Conservation (phyloP, 2,329 filamentous ascomycete species). For the Alternaria brassicicola region DNA sequence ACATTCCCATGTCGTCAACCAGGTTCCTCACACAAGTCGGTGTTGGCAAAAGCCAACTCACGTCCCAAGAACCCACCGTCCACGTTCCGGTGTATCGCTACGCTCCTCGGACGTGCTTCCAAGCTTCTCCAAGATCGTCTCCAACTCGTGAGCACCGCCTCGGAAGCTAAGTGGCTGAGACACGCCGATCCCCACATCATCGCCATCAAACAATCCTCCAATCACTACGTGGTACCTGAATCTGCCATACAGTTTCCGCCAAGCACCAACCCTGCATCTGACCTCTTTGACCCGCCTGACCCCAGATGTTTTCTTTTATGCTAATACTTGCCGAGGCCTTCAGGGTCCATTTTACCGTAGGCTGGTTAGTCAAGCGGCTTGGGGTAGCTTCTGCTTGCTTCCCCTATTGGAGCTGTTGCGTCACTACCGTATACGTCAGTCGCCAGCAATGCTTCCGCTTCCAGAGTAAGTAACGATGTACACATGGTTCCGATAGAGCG, state of each 20-base stretch:
- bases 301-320: constrained; percentile 6
- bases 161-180: constrained; percentile 26
- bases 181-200: constrained; percentile 42
- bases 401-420: constrained; percentile 22
- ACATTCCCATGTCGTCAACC: not conserved
- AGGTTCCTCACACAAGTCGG: not conserved
- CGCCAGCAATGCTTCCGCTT: constrained; percentile 12
- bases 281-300: constrained; percentile 6
- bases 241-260: constrained; percentile 8
- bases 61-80: not conserved
- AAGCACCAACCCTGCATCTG: constrained; percentile 26
- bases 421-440: constrained; percentile 27
- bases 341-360: not conserved
- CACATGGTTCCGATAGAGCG: constrained; percentile 1
- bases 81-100: not conserved
- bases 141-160: constrained; percentile 6
- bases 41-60: not conserved
- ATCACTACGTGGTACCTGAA: constrained; percentile 43
- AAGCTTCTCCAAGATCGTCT: constrained; percentile 11
- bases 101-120: constrained; percentile 1
- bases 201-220: constrained; percentile 27
- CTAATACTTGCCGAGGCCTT: constrained; percentile 6
- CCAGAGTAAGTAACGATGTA: constrained; percentile 28
- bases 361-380: constrained; percentile 1
- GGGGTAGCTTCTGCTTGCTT: constrained; percentile 6